Evolutionary conservation across 768 basidiomycete genomes (phyloP).

Genomic region (Tylopilus vinaceipallidus): DNA sequence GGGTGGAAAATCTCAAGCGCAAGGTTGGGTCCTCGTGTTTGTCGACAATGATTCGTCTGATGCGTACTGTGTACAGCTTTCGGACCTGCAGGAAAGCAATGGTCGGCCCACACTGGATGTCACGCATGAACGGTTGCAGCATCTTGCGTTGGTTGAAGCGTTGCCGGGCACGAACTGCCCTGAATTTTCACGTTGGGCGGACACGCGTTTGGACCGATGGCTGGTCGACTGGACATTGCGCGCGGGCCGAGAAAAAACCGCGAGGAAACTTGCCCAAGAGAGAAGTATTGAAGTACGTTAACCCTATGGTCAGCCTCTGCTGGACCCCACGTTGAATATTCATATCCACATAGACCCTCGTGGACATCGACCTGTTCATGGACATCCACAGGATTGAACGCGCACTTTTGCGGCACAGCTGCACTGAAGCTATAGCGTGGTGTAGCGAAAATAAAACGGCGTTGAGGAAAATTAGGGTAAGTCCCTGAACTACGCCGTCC

Average conservation of each 20-base stretch:
- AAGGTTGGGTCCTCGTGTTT: conserved; percentile 56
- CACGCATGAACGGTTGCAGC: conserved; percentile 70
- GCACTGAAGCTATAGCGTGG: conserved; percentile 90
- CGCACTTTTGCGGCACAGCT: conserved; percentile 71
- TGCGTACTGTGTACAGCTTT: conserved; percentile 37
- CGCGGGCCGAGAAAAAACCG: conserved; percentile 74
- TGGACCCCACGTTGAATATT: conserved; percentile 17
- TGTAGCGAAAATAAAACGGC: conserved; percentile 95
- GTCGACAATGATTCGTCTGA: conserved; percentile 15
- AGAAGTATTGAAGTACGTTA: conserved; percentile 73
- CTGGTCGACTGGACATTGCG: conserved; percentile 91
- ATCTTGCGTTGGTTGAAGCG: conserved; percentile 63
- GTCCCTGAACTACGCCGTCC: conserved; percentile 9
- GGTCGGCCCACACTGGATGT: conserved; percentile 64
- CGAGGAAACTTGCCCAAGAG: conserved; percentile 70
- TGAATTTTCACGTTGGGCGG: conserved; percentile 74
- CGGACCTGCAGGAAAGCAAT: conserved; percentile 45
- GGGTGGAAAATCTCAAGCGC: conserved; percentile 78
- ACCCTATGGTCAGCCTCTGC: conserved; percentile 17
- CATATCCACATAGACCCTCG: conserved; percentile 57
- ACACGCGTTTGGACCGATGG: conserved; percentile 81
- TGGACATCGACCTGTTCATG: conserved; percentile 88
- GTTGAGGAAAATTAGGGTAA: conserved; percentile 86
- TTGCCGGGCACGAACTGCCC: conserved; percentile 49
- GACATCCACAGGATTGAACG: conserved; percentile 86